These are phyloP conservation scores for Arthrocladium fulminans DNA, from an alignment of 2,329 filamentous ascomycete species.

Conservation along the genomic window DNA sequence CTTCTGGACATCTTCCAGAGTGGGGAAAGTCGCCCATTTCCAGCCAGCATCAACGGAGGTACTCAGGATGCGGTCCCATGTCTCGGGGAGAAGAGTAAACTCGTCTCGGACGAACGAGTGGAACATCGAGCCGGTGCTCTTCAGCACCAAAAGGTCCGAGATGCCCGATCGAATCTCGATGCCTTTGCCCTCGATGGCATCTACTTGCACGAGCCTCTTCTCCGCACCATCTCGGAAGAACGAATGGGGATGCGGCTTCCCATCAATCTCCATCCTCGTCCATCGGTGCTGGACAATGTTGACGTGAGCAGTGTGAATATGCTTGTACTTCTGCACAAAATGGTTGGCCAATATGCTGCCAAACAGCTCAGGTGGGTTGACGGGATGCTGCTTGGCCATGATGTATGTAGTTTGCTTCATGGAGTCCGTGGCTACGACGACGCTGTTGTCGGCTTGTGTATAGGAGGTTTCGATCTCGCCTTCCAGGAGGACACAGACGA, in stretches of 20 bases:
- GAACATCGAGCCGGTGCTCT: constrained; percentile 94
- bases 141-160: constrained; percentile 75
- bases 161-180: constrained; percentile 72
- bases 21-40: constrained; percentile 68
- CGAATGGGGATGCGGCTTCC: constrained; percentile 86
- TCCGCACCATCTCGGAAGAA: constrained; percentile 87
- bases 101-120: constrained; percentile 89
- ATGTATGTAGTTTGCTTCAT: constrained; percentile 98
- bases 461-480: constrained; percentile 88
- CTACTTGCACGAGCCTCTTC: constrained; percentile 71
- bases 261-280: constrained; percentile 79
- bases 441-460: constrained; percentile 86
- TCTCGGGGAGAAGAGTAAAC: constrained; percentile 82
- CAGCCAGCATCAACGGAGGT: constrained; percentile 84
- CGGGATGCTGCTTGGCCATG: constrained; percentile 83
- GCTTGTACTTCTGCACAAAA: constrained; percentile 77
- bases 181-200: constrained; percentile 57
- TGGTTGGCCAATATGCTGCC: constrained; percentile 76
- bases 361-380: constrained; percentile 88
- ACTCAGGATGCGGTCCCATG: constrained; percentile 89
- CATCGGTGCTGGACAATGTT: constrained; percentile 78
- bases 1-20: constrained; percentile 57
- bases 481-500: constrained; percentile 83
- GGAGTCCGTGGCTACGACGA: constrained; percentile 91
- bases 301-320: constrained; percentile 79